Conservation (phyloP, 2,329 filamentous ascomycete genomes). For the Diaporthe sp. region DNA sequence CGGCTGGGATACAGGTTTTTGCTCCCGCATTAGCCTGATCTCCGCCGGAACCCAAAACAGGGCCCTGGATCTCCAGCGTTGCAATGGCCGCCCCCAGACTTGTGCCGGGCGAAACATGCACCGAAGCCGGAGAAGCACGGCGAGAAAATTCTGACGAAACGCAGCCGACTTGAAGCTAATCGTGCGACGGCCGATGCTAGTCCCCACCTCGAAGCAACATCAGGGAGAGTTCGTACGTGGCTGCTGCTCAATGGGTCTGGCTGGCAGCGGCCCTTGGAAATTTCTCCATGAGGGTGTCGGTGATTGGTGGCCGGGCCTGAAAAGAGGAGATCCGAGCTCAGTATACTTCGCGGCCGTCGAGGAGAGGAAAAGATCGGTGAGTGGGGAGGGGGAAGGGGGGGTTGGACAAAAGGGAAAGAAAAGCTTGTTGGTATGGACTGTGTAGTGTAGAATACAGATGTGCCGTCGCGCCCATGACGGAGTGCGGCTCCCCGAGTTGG, state of each 20-base stretch:
- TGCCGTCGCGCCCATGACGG: constrained; percentile 24
- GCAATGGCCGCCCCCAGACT: constrained; percentile 24
- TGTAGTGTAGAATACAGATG: constrained; percentile 27
- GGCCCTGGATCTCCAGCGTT: constrained; percentile 22
- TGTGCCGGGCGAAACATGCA: constrained; percentile 29
- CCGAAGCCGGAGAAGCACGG: constrained; percentile 41
- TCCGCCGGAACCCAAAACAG: constrained; percentile 31
- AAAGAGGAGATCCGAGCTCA: constrained; percentile 36
- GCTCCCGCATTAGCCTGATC: constrained; percentile 37
- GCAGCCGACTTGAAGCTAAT: constrained; percentile 44
- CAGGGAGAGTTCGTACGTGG: constrained; percentile 50
- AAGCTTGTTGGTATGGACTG: constrained; percentile 41
- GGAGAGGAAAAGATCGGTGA: constrained; percentile 29
- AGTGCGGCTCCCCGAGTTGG: constrained; percentile 34
- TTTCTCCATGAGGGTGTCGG: constrained; percentile 32
- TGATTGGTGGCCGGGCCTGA: constrained; percentile 34
- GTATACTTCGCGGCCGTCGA: constrained; percentile 27
- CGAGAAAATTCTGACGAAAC: constrained; percentile 41
- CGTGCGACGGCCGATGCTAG: constrained; percentile 45
- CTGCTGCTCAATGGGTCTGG: constrained; percentile 50
- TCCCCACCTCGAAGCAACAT: constrained; percentile 48
- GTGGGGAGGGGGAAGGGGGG: background rate
- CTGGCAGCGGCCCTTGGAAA: constrained; percentile 30
- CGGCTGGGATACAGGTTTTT: constrained; percentile 23
- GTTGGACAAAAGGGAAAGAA: background rate